Evolutionary conservation across 371 early-diverging fungal species (phyloP).

Genomic region (Saksenaea vasiformis): DNA sequence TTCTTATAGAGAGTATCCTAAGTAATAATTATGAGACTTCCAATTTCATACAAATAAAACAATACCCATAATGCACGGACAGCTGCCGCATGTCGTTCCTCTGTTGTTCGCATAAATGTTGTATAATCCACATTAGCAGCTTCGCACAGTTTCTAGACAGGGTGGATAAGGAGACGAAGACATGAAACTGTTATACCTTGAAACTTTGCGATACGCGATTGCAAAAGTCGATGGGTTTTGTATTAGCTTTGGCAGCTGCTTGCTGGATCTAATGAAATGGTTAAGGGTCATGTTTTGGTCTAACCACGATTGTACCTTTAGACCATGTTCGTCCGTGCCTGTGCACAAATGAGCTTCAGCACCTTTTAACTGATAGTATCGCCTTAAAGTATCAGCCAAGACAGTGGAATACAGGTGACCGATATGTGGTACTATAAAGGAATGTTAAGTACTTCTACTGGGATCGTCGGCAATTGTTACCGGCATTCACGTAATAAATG

Average conservation of each 20-base stretch:
- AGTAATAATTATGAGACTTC: not conserved
- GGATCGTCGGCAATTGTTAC: conserved; percentile 32
- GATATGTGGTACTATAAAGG: conserved; percentile 81
- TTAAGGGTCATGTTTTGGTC: not conserved
- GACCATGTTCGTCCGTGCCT: conserved; percentile 97
- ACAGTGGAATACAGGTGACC: conserved; percentile 93
- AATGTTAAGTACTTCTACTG: not conserved
- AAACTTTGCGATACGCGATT: conserved; percentile 79
- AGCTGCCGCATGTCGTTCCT: conserved; percentile 67
- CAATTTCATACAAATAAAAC: not conserved
- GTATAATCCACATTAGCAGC: conserved; percentile 76
- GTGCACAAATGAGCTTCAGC: conserved; percentile 64
- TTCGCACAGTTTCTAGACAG: conserved; percentile 58
- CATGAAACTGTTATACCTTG: conserved; percentile 42
- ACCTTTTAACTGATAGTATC: conserved; percentile 77
- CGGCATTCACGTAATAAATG: conserved; percentile 96
- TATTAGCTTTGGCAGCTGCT: conserved; percentile 72
- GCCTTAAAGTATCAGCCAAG: conserved; percentile 78
- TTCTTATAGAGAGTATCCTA: conserved; percentile 63
- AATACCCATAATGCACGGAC: conserved; percentile 79
- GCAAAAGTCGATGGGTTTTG: conserved; percentile 74
- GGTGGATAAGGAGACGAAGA: not conserved
- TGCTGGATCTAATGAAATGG: conserved; percentile 76
- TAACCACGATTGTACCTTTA: conserved; percentile 64
- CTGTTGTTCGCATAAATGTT: conserved; percentile 90